Conservation (phyloP, 805 yeast genomes). For the Clavispora asparagi region DNA sequence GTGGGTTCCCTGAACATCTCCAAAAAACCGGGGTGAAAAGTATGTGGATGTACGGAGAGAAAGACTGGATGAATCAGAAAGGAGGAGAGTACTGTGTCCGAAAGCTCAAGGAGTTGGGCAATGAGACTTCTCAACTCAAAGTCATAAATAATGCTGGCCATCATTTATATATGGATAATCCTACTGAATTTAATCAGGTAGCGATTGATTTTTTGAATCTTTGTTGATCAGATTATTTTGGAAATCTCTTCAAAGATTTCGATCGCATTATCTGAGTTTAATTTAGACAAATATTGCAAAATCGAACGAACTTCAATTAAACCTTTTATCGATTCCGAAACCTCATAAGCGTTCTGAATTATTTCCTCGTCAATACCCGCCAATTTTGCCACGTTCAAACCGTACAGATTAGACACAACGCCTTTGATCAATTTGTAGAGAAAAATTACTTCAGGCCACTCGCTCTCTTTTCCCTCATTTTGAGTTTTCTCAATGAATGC, state of each 20-base stretch:
- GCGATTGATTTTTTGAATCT: conserved; percentile 20
- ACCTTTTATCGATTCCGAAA: conserved; percentile 29
- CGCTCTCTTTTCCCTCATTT: conserved; percentile 18
- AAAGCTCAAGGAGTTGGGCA: conserved; percentile 15
- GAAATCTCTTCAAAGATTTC: not conserved
- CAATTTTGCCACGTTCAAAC: conserved; percentile 77
- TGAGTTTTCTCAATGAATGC: conserved; percentile 47
- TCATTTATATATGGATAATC: conserved; percentile 39
- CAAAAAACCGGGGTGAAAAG: conserved; percentile 18
- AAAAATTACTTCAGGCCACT: conserved; percentile 35
- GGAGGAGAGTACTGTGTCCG: conserved; percentile 34
- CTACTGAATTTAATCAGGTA: conserved; percentile 23
- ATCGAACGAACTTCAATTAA: conserved; percentile 17
- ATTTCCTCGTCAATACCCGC: conserved; percentile 55
- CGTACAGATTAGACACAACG: conserved; percentile 59
- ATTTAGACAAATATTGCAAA: not conserved
- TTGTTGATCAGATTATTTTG: not conserved
- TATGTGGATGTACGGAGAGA: conserved; percentile 37
- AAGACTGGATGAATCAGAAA: conserved; percentile 39
- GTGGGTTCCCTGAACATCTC: conserved; percentile 30
- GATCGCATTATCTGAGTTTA: not conserved
- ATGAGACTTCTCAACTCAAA: conserved; percentile 13
- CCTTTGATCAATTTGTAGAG: conserved; percentile 34
- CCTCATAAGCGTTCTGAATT: conserved; percentile 38
- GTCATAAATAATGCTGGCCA: conserved; percentile 36